phyloP scores from a whole-genome alignment of 805 yeast genomes.

The Ogataea nonfermentans region DNA sequence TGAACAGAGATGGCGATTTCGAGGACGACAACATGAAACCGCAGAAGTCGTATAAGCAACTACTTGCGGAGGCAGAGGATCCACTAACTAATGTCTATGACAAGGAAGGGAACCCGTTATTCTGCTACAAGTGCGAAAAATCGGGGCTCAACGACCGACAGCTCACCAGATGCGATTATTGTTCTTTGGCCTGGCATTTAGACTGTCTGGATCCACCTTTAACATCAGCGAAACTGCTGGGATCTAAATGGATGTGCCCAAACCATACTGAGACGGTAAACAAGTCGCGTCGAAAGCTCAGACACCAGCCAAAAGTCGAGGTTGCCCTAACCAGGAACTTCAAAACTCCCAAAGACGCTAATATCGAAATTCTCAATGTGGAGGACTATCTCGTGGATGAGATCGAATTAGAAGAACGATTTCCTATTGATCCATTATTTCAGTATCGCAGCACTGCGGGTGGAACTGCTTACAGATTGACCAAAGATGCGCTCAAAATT shows the following conservation, averaged over 20 bases:
- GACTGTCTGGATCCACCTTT: conserved; percentile 83
- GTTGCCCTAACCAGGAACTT: conserved; percentile 53
- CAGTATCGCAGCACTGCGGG: conserved; percentile 33
- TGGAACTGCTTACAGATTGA: conserved; percentile 32
- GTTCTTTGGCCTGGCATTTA: conserved; percentile 81
- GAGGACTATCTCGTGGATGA: conserved; percentile 33
- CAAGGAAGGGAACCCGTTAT: conserved; percentile 61
- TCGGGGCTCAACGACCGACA: conserved; percentile 60
- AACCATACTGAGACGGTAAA: conserved; percentile 62
- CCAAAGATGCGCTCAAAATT: conserved; percentile 26
- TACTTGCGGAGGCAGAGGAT: conserved; percentile 49
- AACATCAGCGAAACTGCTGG: conserved; percentile 67
- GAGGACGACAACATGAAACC: conserved; percentile 59
- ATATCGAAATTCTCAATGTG: conserved; percentile 51
- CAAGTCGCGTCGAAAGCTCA: conserved; percentile 48
- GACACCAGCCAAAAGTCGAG: conserved; percentile 51
- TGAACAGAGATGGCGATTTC: conserved; percentile 71
- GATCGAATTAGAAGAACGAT: conserved; percentile 23
- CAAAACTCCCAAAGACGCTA: conserved; percentile 39
- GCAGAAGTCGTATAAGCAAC: conserved; percentile 38
- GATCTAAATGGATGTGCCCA: conserved; percentile 89
- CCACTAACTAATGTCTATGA: conserved; percentile 61
- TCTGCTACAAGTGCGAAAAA: conserved; percentile 74
- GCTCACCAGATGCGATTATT: conserved; percentile 77
- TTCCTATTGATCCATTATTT: conserved; percentile 38